Base-by-base conservation (phyloP, 176 grass and related monocot genomes). In the Typha latifolia region DNA sequence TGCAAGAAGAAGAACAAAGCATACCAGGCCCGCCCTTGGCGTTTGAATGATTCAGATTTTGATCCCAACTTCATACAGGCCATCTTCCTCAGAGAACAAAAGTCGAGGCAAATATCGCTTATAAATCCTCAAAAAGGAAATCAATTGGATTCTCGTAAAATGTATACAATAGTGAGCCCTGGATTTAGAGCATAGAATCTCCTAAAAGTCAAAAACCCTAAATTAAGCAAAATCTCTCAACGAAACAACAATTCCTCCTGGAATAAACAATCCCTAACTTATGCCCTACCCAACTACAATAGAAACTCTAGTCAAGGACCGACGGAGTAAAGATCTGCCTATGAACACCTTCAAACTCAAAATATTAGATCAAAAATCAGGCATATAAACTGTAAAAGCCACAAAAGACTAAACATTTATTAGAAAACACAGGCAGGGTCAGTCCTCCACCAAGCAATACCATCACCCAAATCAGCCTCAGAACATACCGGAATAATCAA, bases 31-130 rank as follows among this genome's bases (percentile, higher is more conserved):
- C 87, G 76, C 21, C 87, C 87, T 86, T 85, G 76, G 64, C 78
- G 86, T 80, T 61, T 84, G 69, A 96, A 87, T 55, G 72, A 82
- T 85, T 87, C 81, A 53, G 78, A 49, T 53, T 81, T 90, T 32
- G 91, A 84, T 76, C 87, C 86, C 66, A 96, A 73, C 70, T 96
- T 87, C 69, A 85, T 48, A 69, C 66, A 82, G 55, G 84, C 81
- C 87, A 90, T 90, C 4, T 78, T 22, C 8, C 15, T 71, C 74
- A 65, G 52, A 24, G 29, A 67, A 20, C 2, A 79, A 47, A 12
- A 51, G 6, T 12, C 37, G 49, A 70, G 43, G 16, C 43, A 62
- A 71, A 49, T 62, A 55, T 59, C 48, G 13, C n/a, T 32, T 57
- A 57, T 13, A 47, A 57, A 16, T 27, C 5, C 9, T 21, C 15